These are phyloP conservation scores for Gilbertella persicaria DNA, from an alignment of 371 early-diverging fungal genomes.

Conservation along the genomic window DNA sequence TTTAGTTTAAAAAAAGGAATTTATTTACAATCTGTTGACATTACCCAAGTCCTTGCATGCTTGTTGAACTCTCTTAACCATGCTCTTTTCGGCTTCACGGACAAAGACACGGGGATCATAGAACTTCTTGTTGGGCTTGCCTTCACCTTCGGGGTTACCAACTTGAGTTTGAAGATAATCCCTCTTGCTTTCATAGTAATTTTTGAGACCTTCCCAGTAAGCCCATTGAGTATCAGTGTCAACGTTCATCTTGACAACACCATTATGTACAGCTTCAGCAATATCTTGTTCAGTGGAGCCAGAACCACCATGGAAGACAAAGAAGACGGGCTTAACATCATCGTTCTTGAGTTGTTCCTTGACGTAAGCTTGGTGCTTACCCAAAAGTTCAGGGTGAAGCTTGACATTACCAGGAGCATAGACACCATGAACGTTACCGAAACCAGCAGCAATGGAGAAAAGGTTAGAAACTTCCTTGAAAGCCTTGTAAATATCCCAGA, in stretches of 20 bases:
- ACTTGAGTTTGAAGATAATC: slow-evolving; percentile 85
- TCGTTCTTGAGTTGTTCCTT: slow-evolving; percentile 60
- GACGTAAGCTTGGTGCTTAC: slow-evolving; percentile 84
- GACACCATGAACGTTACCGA: slow-evolving; percentile 92
- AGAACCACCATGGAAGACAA: slow-evolving; percentile 95
- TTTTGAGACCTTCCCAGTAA: slow-evolving; percentile 74
- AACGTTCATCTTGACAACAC: slow-evolving; percentile 95
- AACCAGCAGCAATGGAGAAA: slow-evolving; percentile 90
- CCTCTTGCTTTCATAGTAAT: slow-evolving; percentile 73
- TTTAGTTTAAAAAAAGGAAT: too few relatives aligned
- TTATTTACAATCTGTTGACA: slow-evolving; percentile 67
- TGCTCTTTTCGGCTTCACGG: slow-evolving; percentile 84
- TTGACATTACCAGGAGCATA: slow-evolving; percentile 93
- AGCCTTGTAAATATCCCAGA: slow-evolving; percentile 86
- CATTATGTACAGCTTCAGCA: slow-evolving; percentile 74
- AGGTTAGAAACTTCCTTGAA: slow-evolving; percentile 74
- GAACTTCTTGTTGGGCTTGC: slow-evolving; percentile 94
- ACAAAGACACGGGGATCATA: slow-evolving; percentile 92
- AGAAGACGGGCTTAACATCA: slow-evolving; percentile 79
- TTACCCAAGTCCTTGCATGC: slow-evolving; percentile 82
- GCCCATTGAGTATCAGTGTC: slow-evolving; percentile 84
- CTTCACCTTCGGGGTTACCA: slow-evolving; percentile 89
- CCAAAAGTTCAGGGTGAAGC: slow-evolving; percentile 85
- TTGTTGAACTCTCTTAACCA: slow-evolving; percentile 76
- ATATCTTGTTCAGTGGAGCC: slow-evolving; percentile 85